Conservation (phyloP, 2,329 filamentous ascomycete species). For the Arthrobotrys iridis region DNA sequence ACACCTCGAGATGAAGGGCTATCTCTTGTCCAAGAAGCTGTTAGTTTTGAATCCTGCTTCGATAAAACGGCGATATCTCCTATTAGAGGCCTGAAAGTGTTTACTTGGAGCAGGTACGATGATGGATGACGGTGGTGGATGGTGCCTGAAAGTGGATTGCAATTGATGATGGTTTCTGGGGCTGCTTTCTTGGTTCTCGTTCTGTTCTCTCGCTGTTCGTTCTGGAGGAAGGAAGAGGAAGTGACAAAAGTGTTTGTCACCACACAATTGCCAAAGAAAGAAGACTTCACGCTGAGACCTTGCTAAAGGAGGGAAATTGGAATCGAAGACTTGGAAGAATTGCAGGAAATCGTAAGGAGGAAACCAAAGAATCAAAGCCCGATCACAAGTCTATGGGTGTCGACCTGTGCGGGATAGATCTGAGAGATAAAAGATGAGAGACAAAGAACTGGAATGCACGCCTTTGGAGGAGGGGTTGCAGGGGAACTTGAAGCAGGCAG, state of each 20-base stretch:
- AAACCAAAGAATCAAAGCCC: not conserved
- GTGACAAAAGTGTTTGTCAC: conserved; percentile 12
- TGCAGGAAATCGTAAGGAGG: not conserved
- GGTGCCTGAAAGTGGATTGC: not conserved
- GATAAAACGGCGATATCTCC: not conserved
- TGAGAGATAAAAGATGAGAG: conserved; percentile 39
- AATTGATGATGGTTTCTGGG: conserved; percentile 10
- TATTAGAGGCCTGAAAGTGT: not conserved
- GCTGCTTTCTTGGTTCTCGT: not conserved
- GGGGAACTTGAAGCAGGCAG: conserved; percentile 11
- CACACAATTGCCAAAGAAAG: not conserved
- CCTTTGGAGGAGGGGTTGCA: conserved; percentile 17
- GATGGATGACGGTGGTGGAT: not conserved
- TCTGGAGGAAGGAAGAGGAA: not conserved
- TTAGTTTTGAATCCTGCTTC: not conserved
- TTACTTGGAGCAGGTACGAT: not conserved
- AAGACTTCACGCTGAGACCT: not conserved
- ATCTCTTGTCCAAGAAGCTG: no score
- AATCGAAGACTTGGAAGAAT: not conserved
- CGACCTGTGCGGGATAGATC: conserved; percentile 27
- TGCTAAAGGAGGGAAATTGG: conserved; percentile 14
- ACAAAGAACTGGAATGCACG: conserved; percentile 3
- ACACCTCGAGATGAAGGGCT: not conserved
- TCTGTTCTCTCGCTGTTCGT: not conserved
- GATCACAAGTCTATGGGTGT: not conserved